Evolutionary conservation across 441 rosid species (phyloP), one percentile per base, ranked within the genome.

Genomic region (Cnidoscolus chayamansa): DNA sequence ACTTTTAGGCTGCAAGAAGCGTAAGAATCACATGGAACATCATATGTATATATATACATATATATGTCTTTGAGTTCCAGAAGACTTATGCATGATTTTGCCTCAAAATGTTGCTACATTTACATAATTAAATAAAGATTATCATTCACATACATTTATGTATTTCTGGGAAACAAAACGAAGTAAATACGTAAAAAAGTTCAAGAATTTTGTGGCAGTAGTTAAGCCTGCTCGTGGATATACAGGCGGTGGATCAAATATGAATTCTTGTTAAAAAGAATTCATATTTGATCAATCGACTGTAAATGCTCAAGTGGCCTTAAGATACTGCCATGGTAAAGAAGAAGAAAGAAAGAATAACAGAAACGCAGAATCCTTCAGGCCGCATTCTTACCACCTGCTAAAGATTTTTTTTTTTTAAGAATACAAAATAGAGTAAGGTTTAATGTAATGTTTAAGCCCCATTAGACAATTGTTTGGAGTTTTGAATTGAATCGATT

Each of bases 191-290:
- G 0, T 37, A 30, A 72, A 20, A 17, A 10, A 32, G 45, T 40
- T 40, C 5, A 59, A 4, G 13, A 30, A 60, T 60, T 32, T 60
- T 60, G 20, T 19, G 77, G 49, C 56, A 68, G 51, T 59, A n/a
- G 15, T 16, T 32, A 69, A 73, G 80, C 51, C 25, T 71, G 67
- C 62, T 82, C 57, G 2, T 70, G 85, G 61, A 74, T 68, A 60
- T 73, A 80, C 85, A 84, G 83, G 87, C n/a, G 80, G 82, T 80
- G 83, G 85, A 80, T 57, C 85, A 80, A 82, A 84, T 84, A 84
- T 81, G 82, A 80, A 56, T 74, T 76, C 1, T 35, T 35, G 37
- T 2, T 35, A 2, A 2, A 25, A 40, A 40, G 30, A 62, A 71
- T 67, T 81, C 81, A 74, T 84, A 79, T 84, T 84, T 84, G 85